A percentile compares a stretch with the other conserved stretches of the same genome.
These are phyloP conservation scores for Suhomyces bokatorum DNA, from an alignment of 1,139 yeast genomes.

Conservation along the genomic window DNA sequence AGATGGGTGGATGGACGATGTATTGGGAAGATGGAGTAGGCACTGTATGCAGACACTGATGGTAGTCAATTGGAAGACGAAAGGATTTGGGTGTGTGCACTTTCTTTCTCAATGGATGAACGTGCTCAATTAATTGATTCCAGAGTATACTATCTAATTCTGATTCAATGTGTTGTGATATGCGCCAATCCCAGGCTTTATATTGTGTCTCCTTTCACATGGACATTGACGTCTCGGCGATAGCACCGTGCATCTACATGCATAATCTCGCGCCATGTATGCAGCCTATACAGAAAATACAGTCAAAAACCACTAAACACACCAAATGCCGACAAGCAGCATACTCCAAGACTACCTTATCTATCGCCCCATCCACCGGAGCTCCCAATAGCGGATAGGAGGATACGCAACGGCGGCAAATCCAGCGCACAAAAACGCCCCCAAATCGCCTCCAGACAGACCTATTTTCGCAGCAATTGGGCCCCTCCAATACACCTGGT, in stretches of 20 bases:
- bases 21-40: too few species aligned
- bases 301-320: not conserved
- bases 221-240: not conserved
- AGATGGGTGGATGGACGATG: too few species aligned
- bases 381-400: conserved; percentile 20
- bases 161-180: too few species aligned
- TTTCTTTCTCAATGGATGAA: too few species aligned
- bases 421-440: conserved; percentile 13
- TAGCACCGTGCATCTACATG: not conserved
- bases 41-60: too few species aligned
- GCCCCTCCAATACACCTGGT: conserved; percentile 33
- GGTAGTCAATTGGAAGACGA: too few species aligned
- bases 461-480: conserved; percentile 31
- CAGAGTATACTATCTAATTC: too few species aligned
- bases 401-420: conserved; percentile 12
- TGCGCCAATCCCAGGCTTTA: too few species aligned
- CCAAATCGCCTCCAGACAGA: conserved; percentile 17
- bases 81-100: too few species aligned
- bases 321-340: conserved; percentile 1
- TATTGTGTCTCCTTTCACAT: not conserved
- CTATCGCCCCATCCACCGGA: conserved; percentile 16
- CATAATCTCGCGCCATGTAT: not conserved
- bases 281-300: not conserved
- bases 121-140: too few species aligned
- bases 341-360: not conserved